A percentile compares a stretch with the other conserved stretches of the same genome.
phyloP scores from a whole-genome alignment of 176 grass and related monocot species.

The Chloris gayana region DNA sequence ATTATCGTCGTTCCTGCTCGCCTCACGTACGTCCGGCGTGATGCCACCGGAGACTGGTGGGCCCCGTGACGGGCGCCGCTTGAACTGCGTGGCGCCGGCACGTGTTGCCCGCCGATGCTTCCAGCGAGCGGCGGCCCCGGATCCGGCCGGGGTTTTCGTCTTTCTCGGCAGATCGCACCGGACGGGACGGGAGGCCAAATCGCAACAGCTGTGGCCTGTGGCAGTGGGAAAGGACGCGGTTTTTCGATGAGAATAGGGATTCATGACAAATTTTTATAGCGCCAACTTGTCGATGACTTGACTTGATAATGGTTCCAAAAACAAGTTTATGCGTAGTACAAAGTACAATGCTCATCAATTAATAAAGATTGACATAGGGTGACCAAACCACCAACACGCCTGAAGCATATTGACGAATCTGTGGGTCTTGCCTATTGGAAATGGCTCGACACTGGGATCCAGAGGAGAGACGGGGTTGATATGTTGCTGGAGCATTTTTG shows the following conservation, averaged over 20 bases:
- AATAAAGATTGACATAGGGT: slow-evolving; percentile 1
- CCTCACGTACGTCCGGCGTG: slow-evolving; percentile 1
- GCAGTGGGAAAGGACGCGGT: background rate
- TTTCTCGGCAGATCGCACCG: background rate
- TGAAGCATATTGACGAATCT: background rate
- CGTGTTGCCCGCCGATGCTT: slow-evolving; percentile 25
- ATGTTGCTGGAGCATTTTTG: slow-evolving; percentile 25
- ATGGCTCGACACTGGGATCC: slow-evolving; percentile 5
- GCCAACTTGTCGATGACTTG: background rate
- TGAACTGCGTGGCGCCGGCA: slow-evolving; percentile 30
- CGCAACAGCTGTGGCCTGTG: background rate
- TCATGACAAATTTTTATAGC: background rate
- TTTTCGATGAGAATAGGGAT: background rate
- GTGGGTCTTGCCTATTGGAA: slow-evolving; percentile 15
- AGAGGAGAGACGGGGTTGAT: slow-evolving; percentile 1
- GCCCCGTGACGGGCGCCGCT: slow-evolving; percentile 6
- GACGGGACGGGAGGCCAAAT: background rate
- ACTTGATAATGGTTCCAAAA: background rate
- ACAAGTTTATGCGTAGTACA: background rate
- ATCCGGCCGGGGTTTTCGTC: background rate
- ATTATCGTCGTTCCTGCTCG: slow-evolving; percentile 16
- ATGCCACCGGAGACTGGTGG: slow-evolving; percentile 24
- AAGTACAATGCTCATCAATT: background rate
- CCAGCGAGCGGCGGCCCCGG: background rate
- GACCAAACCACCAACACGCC: background rate